Base-by-base conservation (phyloP, 2,329 filamentous ascomycete genomes). In the Clonostachys byssicola region DNA sequence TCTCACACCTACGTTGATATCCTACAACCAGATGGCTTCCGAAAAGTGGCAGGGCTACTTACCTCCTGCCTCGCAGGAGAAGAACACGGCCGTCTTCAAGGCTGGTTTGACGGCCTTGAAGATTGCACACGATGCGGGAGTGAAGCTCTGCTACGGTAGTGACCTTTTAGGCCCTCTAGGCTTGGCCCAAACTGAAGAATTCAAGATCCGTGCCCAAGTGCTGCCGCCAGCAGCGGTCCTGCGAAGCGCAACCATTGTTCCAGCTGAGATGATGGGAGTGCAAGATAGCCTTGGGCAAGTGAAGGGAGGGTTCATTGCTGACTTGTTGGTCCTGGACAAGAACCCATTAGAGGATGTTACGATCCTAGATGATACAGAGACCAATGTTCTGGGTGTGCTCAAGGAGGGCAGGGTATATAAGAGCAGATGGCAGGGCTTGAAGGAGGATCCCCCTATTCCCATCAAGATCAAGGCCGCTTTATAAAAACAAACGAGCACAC, bases 321-420 rank as follows among this genome's bases (percentile, higher is more conserved):
- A 83, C 57, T 42, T 83, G 41, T 52, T 83, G 34, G 61, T 83
- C 4, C 54, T 81, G 40, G 71, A 72, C 36, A 52, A 55, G 39
- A 81, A 81, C 53, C 80, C 79, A 3, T 57, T 83, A 46, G 70
- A 80, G n/a, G 71, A 83, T 54, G 70, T 82, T 16, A 65, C 65
- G 0, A 61, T 80, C 5, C 55, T 83, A 23, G 74, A 74, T 49
- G 54, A 63, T 39, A 71, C 71, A 3, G 71, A 79, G 44, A 64
- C 68, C 53, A 63, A 71, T 49, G 52, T 81, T 8, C 52, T 79
- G 40, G 72, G 66, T 3, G 76, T 81, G 2, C 65, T 83, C 41
- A 81, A 82, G 55, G 77, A 78, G 35, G 78, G 79, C 1, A 50
- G 58, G n/a, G 57, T 65, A n/a, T 62, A 54, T 6, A 55, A 52